A percentile compares a stretch with the other conserved stretches of the same genome.
Evolutionary conservation across 768 basidiomycete species (phyloP).

Genomic region (Agrocybe praecox): DNA sequence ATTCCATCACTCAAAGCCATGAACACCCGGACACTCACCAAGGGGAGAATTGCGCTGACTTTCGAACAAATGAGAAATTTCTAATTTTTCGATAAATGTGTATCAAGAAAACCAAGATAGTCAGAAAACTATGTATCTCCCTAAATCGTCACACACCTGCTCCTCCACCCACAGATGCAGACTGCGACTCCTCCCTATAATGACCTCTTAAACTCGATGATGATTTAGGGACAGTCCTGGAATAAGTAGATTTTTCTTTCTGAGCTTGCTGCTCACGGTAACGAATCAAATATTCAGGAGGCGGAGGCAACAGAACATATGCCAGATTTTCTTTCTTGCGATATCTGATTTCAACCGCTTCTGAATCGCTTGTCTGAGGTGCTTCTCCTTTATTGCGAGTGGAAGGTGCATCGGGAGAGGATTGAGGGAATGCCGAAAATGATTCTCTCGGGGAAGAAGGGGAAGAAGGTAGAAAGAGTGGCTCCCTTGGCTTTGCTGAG

Average conservation of each 20-base stretch:
- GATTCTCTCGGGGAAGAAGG: constrained; percentile 15
- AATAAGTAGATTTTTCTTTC: constrained; percentile 3
- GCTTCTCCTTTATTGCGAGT: background rate
- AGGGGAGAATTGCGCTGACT: constrained; percentile 10
- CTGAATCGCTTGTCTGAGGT: background rate
- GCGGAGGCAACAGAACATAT: constrained; percentile 35
- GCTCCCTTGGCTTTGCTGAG: constrained; percentile 24
- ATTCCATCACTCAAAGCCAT: background rate
- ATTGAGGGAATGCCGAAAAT: background rate
- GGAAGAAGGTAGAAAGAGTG: constrained; percentile 54
- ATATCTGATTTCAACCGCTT: background rate
- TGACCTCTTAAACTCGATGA: constrained; percentile 1
- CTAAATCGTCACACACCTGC: constrained; percentile 24
- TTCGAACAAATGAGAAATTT: constrained; percentile 13
- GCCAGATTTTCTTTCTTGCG: constrained; percentile 8
- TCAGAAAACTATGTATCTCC: constrained; percentile 9
- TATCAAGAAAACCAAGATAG: constrained; percentile 5
- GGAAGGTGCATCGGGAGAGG: background rate
- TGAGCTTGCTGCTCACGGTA: constrained; percentile 11
- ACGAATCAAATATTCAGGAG: constrained; percentile 27
- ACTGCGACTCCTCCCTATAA: constrained; percentile 8
- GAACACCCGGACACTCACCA: constrained; percentile 18
- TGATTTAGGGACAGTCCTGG: background rate
- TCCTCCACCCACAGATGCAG: constrained; percentile 13
- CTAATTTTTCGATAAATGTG: constrained; percentile 6